phyloP scores from a whole-genome alignment of 2,329 filamentous ascomycete genomes.

The Penicillium sp. region DNA sequence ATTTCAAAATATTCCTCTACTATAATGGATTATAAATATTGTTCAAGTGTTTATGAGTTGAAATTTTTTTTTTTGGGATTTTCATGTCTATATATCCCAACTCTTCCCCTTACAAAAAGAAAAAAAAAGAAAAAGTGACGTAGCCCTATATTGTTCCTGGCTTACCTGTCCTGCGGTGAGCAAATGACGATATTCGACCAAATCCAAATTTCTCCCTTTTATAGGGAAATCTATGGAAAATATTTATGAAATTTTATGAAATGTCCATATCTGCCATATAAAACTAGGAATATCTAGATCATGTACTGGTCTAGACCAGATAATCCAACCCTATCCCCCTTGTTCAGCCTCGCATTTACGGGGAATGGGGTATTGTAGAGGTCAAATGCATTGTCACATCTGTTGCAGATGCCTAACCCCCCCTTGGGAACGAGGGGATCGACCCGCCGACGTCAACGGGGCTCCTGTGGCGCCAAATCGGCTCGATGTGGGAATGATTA shows the following conservation, averaged over 20 bases:
- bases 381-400: background rate
- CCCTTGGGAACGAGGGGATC: constrained; percentile 6
- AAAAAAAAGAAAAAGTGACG: background rate
- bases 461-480: constrained; percentile 8
- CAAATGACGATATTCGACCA: background rate
- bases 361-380: background rate
- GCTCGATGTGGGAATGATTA: constrained; percentile 2
- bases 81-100: background rate
- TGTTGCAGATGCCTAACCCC: background rate
- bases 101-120: background rate
- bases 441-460: constrained; percentile 11
- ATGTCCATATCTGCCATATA: background rate
- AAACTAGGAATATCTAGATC: background rate
- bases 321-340: background rate
- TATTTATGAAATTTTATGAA: background rate
- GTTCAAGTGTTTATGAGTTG: background rate
- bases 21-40: background rate
- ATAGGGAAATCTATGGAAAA: too few relatives aligned
- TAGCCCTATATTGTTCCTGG: constrained; percentile 1
- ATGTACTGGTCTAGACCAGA: constrained; percentile 1
- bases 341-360: background rate
- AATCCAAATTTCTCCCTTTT: background rate
- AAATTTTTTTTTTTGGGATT: too few relatives aligned
- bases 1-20: too few relatives aligned
- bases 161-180: background rate